A percentile compares a stretch with the other conserved stretches of the same genome.
phyloP scores from a whole-genome alignment of 306 rosid genomes.

The Sicyos edulis region DNA sequence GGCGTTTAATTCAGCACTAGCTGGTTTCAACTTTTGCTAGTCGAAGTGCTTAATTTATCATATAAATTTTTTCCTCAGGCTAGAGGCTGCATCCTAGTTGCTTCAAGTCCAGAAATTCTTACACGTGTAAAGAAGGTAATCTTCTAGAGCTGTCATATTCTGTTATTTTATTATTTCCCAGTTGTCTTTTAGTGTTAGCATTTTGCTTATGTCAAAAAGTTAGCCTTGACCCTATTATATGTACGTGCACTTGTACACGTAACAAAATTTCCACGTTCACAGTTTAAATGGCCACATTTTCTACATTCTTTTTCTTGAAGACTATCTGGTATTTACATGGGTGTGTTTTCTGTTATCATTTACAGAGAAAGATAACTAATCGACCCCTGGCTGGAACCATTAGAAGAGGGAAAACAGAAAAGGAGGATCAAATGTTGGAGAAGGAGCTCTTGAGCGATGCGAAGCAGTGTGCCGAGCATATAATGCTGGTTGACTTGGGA shows the following conservation, averaged over 20 bases:
- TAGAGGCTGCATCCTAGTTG: conserved; percentile 89
- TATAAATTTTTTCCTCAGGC: conserved; percentile 46
- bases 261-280: not conserved
- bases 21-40: not conserved
- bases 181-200: not conserved
- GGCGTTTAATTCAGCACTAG: not conserved
- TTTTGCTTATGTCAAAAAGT: not conserved
- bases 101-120: conserved; percentile 98
- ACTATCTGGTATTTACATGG: not conserved
- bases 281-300: not conserved
- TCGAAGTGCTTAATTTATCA: conserved; percentile 12
- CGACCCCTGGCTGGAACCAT: conserved; percentile 93
- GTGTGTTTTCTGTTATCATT: conserved; percentile 27
- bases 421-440: conserved; percentile 79
- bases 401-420: conserved; percentile 84
- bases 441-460: conserved; percentile 69
- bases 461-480: conserved; percentile 91
- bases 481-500: conserved; percentile 92
- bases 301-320: not conserved
- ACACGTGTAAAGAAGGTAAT: conserved; percentile 83
- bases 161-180: not conserved
- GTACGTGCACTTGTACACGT: not conserved
- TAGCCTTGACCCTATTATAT: not conserved
- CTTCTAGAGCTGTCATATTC: not conserved
- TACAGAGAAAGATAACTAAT: conserved; percentile 62